phyloP scores from a whole-genome alignment of 192 early-diverging fungal species.

The Haplosporangium gracile region DNA sequence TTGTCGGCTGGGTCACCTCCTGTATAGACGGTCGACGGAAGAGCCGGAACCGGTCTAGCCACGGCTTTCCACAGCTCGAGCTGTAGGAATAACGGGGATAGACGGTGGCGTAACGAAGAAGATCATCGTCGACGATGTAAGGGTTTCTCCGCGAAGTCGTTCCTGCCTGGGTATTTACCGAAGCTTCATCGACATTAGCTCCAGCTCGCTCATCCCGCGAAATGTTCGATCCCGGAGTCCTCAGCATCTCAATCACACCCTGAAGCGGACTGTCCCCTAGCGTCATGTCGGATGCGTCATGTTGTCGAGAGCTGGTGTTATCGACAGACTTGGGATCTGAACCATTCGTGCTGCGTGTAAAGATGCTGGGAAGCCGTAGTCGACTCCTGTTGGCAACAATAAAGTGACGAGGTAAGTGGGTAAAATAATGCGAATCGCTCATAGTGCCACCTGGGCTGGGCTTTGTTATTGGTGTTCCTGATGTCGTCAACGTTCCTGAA shows the following conservation, averaged over 20 bases:
- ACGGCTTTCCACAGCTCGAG: background rate
- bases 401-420: slow-evolving; percentile 11
- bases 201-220: background rate
- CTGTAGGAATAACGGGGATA: background rate
- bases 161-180: background rate
- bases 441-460: background rate
- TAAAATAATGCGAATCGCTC: slow-evolving; percentile 8
- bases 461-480: background rate
- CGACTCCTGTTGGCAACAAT: background rate
- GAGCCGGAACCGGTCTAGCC: background rate
- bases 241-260: background rate
- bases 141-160: background rate
- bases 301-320: background rate
- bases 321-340: background rate
- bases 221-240: background rate
- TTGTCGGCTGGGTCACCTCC: background rate
- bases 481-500: background rate
- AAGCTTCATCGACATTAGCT: background rate
- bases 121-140: background rate
- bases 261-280: background rate
- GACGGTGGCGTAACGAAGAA: background rate
- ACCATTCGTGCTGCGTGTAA: background rate
- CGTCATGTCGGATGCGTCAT: background rate
- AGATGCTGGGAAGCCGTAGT: slow-evolving; percentile 2
- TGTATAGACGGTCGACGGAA: background rate